These are phyloP conservation scores for Ramichloridium luteum DNA, from an alignment of 2,329 filamentous ascomycete species.

Conservation along the genomic window DNA sequence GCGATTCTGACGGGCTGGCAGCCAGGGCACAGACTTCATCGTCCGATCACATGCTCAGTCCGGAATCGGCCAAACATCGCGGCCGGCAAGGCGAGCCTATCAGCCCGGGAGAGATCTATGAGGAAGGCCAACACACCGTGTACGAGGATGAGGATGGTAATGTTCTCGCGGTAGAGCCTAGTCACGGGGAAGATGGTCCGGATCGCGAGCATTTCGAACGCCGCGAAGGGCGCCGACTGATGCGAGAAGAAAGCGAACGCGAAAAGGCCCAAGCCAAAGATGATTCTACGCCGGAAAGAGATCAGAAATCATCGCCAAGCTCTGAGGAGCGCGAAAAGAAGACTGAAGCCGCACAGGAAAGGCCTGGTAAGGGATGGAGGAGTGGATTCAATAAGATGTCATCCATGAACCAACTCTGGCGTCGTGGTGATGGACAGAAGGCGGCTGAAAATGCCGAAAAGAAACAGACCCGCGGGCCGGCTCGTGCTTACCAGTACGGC, in stretches of 20 bases:
- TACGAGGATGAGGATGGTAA: constrained; percentile 82
- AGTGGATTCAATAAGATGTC: constrained; percentile 32
- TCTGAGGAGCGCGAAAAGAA: constrained; percentile 73
- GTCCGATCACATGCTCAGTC: too few relatives aligned
- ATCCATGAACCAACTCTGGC: constrained; percentile 23
- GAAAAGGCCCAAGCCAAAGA: constrained; percentile 34
- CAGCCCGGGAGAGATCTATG: constrained; percentile 53
- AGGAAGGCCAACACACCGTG: constrained; percentile 67
- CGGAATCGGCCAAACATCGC: not conserved
- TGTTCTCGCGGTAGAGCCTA: constrained; percentile 56
- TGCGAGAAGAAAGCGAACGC: constrained; percentile 37
- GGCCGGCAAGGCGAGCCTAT: constrained; percentile 15
- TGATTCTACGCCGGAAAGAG: constrained; percentile 28
- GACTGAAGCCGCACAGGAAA: constrained; percentile 45
- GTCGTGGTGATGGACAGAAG: constrained; percentile 27
- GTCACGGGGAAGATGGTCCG: constrained; percentile 28
- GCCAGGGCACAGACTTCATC: constrained; percentile 23
- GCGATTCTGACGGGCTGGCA: constrained; percentile 33
- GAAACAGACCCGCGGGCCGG: constrained; percentile 52
- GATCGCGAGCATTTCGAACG: constrained; percentile 51
- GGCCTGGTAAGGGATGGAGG: constrained; percentile 29
- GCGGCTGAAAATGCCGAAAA: constrained; percentile 25
- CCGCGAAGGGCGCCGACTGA: constrained; percentile 39
- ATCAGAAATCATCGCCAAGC: constrained; percentile 38
- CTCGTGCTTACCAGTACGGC: constrained; percentile 75